Conservation (phyloP, 441 rosid species). For the Jatropha multifida region DNA sequence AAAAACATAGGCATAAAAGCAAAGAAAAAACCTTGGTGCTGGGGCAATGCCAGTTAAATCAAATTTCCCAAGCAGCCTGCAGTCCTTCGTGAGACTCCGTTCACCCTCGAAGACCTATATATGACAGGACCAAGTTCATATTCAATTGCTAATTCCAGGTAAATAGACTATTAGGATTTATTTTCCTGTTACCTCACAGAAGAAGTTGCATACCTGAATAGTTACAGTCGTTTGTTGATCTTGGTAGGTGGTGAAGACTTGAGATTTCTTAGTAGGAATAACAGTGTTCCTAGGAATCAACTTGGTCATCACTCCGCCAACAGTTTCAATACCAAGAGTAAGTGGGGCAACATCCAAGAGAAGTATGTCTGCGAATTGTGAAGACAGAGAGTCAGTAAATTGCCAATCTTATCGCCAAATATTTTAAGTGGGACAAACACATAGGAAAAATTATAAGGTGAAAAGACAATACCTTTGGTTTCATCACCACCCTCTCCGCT, state of each 20-base stretch:
- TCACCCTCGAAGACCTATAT: conserved; percentile 83
- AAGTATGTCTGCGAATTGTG: conserved; percentile 54
- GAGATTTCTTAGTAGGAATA: conserved; percentile 84
- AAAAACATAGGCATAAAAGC: background rate
- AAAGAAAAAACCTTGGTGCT: conserved; percentile 55
- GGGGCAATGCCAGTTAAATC: conserved; percentile 76
- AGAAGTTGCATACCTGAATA: conserved; percentile 50
- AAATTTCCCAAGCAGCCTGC: conserved; percentile 74
- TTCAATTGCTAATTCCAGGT: no score
- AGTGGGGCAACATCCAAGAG: conserved; percentile 83
- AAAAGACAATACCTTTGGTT: conserved; percentile 57
- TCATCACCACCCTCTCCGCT: conserved; percentile 96
- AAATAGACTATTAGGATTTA: background rate
- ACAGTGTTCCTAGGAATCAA: conserved; percentile 90
- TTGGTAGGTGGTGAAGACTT: conserved; percentile 87
- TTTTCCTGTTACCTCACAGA: background rate
- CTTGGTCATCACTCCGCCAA: conserved; percentile 95
- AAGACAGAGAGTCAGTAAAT: no score
- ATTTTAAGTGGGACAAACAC: no score
- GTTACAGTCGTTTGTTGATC: conserved; percentile 91
- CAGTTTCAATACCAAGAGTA: conserved; percentile 86
- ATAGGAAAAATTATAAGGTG: no score
- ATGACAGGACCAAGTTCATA: background rate
- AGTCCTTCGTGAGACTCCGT: conserved; percentile 86
- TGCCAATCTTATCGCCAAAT: no score